Evolutionary conservation across 352 stramenopile genomes (phyloP).

Genomic region (Phytophthora megakarya): DNA sequence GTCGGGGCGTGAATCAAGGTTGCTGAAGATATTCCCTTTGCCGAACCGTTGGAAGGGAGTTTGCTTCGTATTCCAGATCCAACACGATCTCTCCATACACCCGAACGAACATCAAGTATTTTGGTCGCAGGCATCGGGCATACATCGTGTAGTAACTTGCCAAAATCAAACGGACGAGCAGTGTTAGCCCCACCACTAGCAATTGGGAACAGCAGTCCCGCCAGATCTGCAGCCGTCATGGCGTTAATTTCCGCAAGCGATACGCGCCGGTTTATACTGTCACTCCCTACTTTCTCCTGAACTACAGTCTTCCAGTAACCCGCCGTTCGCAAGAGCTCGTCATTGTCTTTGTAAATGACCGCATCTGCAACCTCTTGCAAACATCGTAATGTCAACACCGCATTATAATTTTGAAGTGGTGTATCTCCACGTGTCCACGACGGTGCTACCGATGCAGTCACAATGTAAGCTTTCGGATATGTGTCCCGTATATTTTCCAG

Average conservation of each 20-base stretch:
- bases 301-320: constrained; percentile 57
- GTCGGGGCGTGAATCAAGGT: constrained; percentile 36
- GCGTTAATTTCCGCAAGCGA: constrained; percentile 69
- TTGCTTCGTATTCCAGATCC: constrained; percentile 12
- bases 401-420: constrained; percentile 89
- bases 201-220: constrained; percentile 62
- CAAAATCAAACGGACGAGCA: constrained; percentile 53
- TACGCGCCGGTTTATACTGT: constrained; percentile 26
- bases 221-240: constrained; percentile 59
- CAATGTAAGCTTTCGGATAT: constrained; percentile 75
- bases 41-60: constrained; percentile 3
- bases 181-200: constrained; percentile 4
- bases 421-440: constrained; percentile 68
- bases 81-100: constrained; percentile 29
- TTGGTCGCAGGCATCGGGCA: constrained; percentile 63
- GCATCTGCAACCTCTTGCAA: constrained; percentile 75
- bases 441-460: constrained; percentile 70
- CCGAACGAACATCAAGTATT: constrained; percentile 72
- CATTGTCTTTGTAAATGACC: constrained; percentile 88
- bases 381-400: constrained; percentile 68
- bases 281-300: neutral
- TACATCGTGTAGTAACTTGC: constrained; percentile 59
- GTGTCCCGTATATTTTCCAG: constrained; percentile 82
- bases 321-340: constrained; percentile 67
- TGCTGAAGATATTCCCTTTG: constrained; percentile 8